Evolutionary conservation across 108 stramenopile genomes (phyloP).

Genomic region (Parmales sp.): DNA sequence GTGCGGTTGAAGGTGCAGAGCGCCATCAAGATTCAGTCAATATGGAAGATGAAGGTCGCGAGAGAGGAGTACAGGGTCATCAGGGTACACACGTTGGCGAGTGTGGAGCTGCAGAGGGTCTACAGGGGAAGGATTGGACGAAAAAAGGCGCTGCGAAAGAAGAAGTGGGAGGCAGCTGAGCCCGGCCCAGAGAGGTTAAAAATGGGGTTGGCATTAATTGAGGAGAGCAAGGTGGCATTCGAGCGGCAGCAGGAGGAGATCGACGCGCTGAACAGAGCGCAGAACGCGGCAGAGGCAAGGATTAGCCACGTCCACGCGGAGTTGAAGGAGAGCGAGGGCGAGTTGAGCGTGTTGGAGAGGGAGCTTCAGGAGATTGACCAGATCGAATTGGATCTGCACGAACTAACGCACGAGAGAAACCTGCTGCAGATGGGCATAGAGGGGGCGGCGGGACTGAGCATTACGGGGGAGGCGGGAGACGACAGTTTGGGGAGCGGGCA

Average conservation of each 20-base stretch:
- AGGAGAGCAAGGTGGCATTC: conserved; percentile 51
- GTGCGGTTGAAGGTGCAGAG: background rate
- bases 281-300: conserved; percentile 46
- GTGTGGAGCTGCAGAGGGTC: conserved; percentile 26
- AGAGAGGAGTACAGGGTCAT: conserved; percentile 20
- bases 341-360: conserved; percentile 39
- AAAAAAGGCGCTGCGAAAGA: conserved; percentile 12
- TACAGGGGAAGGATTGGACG: conserved; percentile 35
- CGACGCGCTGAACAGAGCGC: conserved; percentile 48
- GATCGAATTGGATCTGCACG: conserved; percentile 36
- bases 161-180: conserved; percentile 35
- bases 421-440: conserved; percentile 29
- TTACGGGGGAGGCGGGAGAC: background rate
- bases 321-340: conserved; percentile 34
- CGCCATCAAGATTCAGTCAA: conserved; percentile 18
- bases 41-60: conserved; percentile 28
- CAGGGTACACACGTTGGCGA: conserved; percentile 22
- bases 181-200: conserved; percentile 45
- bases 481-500: too few species aligned
- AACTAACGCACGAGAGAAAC: conserved; percentile 45
- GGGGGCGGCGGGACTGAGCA: conserved; percentile 24
- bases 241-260: conserved; percentile 50
- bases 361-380: conserved; percentile 53
- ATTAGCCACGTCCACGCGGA: conserved; percentile 38
- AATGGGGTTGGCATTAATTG: conserved; percentile 39